Evolutionary conservation across 495 filamentous ascomycete genomes (phyloP).

Genomic region (Penicillium malachiteum): DNA sequence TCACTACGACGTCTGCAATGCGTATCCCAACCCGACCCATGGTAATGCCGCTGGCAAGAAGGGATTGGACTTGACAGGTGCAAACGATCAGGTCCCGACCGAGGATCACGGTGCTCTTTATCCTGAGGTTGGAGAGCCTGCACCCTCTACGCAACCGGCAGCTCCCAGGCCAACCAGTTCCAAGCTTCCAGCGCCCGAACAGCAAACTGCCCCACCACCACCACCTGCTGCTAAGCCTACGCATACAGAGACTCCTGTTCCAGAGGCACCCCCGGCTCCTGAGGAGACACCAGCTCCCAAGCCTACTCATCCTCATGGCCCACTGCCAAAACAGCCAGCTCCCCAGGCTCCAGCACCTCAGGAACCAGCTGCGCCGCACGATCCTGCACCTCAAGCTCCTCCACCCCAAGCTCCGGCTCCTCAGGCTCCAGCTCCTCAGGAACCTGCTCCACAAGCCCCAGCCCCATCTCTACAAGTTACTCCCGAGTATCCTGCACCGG

Average conservation of each 20-base stretch:
- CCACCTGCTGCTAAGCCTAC: not conserved
- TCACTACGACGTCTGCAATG: constrained; percentile 22
- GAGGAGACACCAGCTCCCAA: not conserved
- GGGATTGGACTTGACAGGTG: constrained; percentile 19
- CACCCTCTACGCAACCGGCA: not conserved
- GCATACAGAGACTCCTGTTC: not conserved
- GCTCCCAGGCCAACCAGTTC: not conserved
- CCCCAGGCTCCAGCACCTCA: not conserved
- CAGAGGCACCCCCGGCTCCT: not conserved
- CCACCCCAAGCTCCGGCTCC: constrained; percentile 2
- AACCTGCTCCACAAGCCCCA: constrained; percentile 1
- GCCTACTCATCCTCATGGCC: not conserved
- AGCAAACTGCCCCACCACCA: not conserved
- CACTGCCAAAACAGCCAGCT: constrained; percentile 3
- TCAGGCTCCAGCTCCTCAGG: constrained; percentile 7
- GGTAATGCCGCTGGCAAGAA: constrained; percentile 29
- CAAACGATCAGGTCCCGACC: constrained; percentile 10
- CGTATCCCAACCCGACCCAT: constrained; percentile 17
- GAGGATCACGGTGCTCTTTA: constrained; percentile 24
- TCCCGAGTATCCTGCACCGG: constrained; percentile 1
- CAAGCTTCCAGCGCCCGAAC: not conserved
- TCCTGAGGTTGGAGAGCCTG: not conserved
- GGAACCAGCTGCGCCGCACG: no score
- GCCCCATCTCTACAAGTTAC: not conserved
- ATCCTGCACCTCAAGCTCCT: constrained; percentile 6